Conservation (phyloP, 2,329 filamentous ascomycete species). For the Graphilbum fragrans region DNA sequence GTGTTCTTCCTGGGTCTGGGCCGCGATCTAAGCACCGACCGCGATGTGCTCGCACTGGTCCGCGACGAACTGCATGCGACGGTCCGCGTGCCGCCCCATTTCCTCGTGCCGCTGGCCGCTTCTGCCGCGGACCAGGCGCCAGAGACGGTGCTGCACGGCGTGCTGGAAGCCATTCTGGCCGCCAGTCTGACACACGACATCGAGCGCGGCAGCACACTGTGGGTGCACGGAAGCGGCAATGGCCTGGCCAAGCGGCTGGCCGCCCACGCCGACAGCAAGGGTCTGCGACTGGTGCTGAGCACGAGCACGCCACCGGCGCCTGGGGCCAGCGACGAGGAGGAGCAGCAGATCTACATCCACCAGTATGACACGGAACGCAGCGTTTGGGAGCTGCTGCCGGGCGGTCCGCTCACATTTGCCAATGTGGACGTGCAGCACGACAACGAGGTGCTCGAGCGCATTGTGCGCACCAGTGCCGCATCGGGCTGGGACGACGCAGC, state of each 20-base stretch:
- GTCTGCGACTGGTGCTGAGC: background rate
- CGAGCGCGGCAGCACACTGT: slow-evolving; percentile 17
- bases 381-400: background rate
- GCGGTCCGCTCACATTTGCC: slow-evolving; percentile 4
- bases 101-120: slow-evolving; percentile 17
- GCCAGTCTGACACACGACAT: slow-evolving; percentile 20
- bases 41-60: slow-evolving; percentile 10
- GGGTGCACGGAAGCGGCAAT: background rate
- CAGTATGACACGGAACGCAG: background rate
- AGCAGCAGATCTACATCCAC: background rate
- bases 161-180: slow-evolving; percentile 22
- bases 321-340: background rate
- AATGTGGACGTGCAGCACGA: slow-evolving; percentile 8
- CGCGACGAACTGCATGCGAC: slow-evolving; percentile 25
- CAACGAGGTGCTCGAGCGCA: slow-evolving; percentile 13
- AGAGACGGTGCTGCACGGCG: slow-evolving; percentile 16
- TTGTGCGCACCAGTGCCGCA: slow-evolving; percentile 7
- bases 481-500: background rate
- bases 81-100: slow-evolving; percentile 19
- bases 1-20: background rate
- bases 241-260: background rate
- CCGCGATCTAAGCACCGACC: background rate
- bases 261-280: background rate
- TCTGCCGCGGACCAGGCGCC: slow-evolving; percentile 21
- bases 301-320: background rate